A percentile compares a stretch with the other conserved stretches of the same genome.
phyloP scores from a whole-genome alignment of 2,329 filamentous ascomycete species.

The Trichophyton verrucosum region DNA sequence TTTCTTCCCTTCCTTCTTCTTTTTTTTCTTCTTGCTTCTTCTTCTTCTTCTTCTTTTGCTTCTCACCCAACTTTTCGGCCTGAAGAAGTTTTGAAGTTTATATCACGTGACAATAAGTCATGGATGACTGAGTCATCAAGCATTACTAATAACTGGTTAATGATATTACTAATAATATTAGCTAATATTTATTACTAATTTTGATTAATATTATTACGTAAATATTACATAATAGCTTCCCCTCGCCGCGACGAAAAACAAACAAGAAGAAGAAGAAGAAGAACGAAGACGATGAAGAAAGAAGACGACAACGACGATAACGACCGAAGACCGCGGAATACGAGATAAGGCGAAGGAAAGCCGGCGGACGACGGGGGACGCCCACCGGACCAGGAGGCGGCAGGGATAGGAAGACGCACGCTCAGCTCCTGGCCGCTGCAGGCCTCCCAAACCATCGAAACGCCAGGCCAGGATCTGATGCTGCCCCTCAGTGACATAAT shows the following conservation, averaged over 20 bases:
- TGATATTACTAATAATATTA: background rate
- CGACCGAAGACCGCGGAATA: background rate
- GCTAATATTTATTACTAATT: too few species aligned
- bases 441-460: background rate
- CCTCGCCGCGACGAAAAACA: too few species aligned
- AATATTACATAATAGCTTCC: background rate
- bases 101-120: background rate
- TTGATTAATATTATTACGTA: background rate
- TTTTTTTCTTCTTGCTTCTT: background rate
- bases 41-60: background rate
- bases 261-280: background rate
- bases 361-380: background rate
- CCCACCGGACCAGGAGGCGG: background rate
- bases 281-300: background rate
- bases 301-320: background rate
- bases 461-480: background rate
- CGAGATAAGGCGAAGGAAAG: background rate
- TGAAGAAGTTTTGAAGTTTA: background rate
- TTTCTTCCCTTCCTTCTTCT: constrained; percentile 5
- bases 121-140: background rate
- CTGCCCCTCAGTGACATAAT: background rate
- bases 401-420: background rate
- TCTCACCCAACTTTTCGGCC: background rate
- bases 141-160: background rate
- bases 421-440: background rate